A percentile compares a stretch with the other conserved stretches of the same genome.
phyloP scores from a whole-genome alignment of 2,329 filamentous ascomycete genomes.

The Dactylonectria estremocensis region DNA sequence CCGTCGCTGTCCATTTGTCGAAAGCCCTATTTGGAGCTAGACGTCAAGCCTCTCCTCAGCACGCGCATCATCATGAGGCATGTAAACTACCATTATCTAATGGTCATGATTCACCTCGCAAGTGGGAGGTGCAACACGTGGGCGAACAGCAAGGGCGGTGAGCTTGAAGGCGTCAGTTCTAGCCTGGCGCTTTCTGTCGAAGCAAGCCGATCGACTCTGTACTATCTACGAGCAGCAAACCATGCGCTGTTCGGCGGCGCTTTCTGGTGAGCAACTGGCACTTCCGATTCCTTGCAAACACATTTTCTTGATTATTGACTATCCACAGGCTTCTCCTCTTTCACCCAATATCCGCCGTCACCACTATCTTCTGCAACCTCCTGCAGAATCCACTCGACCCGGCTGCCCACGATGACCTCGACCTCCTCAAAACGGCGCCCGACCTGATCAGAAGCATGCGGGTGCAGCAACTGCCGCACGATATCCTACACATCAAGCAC shows the following conservation, averaged over 20 bases:
- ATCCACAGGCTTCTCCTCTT: slow-evolving; percentile 63
- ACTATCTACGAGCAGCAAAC: slow-evolving; percentile 60
- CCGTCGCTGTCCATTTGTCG: slow-evolving; percentile 60
- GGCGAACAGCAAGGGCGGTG: neutral
- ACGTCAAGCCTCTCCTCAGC: slow-evolving; percentile 37
- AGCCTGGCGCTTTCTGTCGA: slow-evolving; percentile 68
- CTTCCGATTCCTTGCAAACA: neutral
- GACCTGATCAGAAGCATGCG: slow-evolving; percentile 59
- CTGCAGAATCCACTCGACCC: slow-evolving; percentile 62
- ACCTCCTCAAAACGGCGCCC: slow-evolving; percentile 58
- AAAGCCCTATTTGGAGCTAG: neutral
- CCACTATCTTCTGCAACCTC: slow-evolving; percentile 69
- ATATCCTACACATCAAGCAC: slow-evolving; percentile 57
- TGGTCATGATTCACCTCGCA: slow-evolving; percentile 68
- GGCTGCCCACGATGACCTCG: slow-evolving; percentile 60
- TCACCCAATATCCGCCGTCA: slow-evolving; percentile 67
- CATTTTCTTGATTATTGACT: no score
- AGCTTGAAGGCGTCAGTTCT: slow-evolving; percentile 59
- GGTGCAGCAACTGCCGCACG: slow-evolving; percentile 46
- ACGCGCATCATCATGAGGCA: slow-evolving; percentile 64
- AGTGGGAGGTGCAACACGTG: slow-evolving; percentile 61
- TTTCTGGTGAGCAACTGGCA: slow-evolving; percentile 62
- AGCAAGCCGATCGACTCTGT: slow-evolving; percentile 67
- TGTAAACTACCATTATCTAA: slow-evolving; percentile 68
- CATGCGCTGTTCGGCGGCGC: slow-evolving; percentile 59